phyloP scores from a whole-genome alignment of 1,139 yeast genomes.

The Hansenula anomala region DNA sequence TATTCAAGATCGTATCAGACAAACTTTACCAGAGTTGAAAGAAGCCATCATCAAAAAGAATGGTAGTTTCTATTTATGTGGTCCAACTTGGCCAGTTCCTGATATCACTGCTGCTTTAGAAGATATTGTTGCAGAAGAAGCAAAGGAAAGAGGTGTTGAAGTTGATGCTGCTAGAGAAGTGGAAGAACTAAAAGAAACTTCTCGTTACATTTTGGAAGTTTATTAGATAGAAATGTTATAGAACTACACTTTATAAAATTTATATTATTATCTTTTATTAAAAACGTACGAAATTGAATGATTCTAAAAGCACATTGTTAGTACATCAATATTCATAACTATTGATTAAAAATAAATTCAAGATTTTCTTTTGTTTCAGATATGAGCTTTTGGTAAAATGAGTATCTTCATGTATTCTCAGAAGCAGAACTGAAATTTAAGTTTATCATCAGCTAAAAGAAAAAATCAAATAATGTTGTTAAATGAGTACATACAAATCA shows the following conservation, averaged over 20 bases:
- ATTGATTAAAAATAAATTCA: no score
- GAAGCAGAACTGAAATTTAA: constrained; percentile 83
- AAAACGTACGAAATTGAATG: no score
- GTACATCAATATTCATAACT: no score
- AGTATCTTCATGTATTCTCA: constrained; percentile 77
- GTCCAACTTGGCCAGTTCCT: constrained; percentile 99
- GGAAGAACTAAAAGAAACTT: constrained; percentile 90
- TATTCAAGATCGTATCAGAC: constrained; percentile 90
- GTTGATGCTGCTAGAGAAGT: constrained; percentile 75
- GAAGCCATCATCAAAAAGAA: constrained; percentile 73
- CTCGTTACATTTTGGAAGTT: constrained; percentile 91
- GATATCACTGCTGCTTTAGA: constrained; percentile 89
- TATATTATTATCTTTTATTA: no score
- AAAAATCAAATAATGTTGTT: no score
- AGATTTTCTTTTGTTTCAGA: constrained; percentile 10
- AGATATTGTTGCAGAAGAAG: constrained; percentile 73
- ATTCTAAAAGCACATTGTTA: background rate
- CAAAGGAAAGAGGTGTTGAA: constrained; percentile 57
- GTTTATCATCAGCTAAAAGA: constrained; percentile 47
- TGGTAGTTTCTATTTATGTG: constrained; percentile 95
- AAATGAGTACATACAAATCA: no score
- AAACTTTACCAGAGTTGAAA: constrained; percentile 65
- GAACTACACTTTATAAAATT: background rate
- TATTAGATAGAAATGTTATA: constrained; percentile 43
- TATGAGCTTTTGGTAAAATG: constrained; percentile 36